A percentile compares a stretch with the other conserved stretches of the same genome.
Evolutionary conservation across 1,284 basidiomycete species (phyloP).

Genomic region (Rhizoctonia solani): DNA sequence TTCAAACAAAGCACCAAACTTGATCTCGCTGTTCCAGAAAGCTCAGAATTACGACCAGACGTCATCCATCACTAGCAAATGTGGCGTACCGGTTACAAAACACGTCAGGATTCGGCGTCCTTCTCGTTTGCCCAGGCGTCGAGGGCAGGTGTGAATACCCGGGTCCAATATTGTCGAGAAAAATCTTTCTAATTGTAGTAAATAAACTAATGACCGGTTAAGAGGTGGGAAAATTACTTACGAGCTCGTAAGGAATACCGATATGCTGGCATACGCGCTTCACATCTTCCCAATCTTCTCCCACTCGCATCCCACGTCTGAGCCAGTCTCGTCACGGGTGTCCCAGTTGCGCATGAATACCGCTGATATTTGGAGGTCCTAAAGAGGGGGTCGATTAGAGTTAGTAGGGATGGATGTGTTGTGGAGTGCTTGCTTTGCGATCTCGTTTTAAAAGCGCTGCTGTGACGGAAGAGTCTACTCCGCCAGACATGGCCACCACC

Average conservation of each 20-base stretch:
- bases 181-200: conserved; percentile 69
- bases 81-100: conserved; percentile 79
- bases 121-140: conserved; percentile 73
- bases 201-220: neutral
- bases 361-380: conserved; percentile 82
- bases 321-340: conserved; percentile 68
- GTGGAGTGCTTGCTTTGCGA: conserved; percentile 50
- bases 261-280: conserved; percentile 72
- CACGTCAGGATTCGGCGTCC: conserved; percentile 93
- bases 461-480: conserved; percentile 90
- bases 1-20: conserved; percentile 87
- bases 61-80: neutral
- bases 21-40: conserved; percentile 71
- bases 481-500: conserved; percentile 92
- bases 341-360: conserved; percentile 98
- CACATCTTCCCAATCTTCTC: conserved; percentile 93
- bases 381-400: too few species aligned
- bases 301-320: conserved; percentile 87
- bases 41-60: neutral
- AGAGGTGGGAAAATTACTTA: conserved; percentile 44
- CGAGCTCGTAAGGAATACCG: conserved; percentile 70
- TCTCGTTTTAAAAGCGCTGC: conserved; percentile 73
- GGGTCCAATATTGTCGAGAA: conserved; percentile 83
- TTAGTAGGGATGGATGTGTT: too few species aligned
- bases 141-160: conserved; percentile 85